Evolutionary conservation across 1,139 yeast species (phyloP).

Genomic region (Kodamaea fungicola): DNA sequence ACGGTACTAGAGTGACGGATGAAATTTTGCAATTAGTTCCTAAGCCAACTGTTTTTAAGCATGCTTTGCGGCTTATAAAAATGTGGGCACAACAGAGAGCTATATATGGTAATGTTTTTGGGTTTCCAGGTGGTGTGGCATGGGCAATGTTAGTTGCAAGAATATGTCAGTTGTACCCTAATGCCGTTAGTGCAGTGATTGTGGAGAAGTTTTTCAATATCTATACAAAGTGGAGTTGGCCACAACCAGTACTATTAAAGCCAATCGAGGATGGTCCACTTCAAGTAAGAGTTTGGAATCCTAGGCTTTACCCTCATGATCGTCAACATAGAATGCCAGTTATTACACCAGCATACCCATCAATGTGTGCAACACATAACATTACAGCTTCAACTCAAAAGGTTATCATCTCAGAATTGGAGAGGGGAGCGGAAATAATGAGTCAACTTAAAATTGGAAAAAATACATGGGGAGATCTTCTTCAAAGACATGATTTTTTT

Average conservation of each 20-base stretch:
- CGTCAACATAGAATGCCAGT: slow-evolving; percentile 95
- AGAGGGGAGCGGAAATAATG: slow-evolving; percentile 70
- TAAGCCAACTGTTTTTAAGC: slow-evolving; percentile 87
- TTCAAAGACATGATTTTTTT: slow-evolving; percentile 79
- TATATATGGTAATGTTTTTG: slow-evolving; percentile 88
- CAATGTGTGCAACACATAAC: slow-evolving; percentile 99
- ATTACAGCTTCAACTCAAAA: slow-evolving; percentile 84
- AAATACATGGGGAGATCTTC: slow-evolving; percentile 70
- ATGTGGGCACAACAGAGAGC: slow-evolving; percentile 97
- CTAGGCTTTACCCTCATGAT: slow-evolving; percentile 82
- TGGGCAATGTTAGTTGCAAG: slow-evolving; percentile 99
- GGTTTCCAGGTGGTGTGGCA: slow-evolving; percentile 99
- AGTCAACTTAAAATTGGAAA: slow-evolving; percentile 64
- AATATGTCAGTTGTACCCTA: slow-evolving; percentile 93
- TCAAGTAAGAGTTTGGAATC: slow-evolving; percentile 97
- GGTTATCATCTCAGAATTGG: slow-evolving; percentile 70
- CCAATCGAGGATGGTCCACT: slow-evolving; percentile 96
- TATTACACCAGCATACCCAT: slow-evolving; percentile 98
- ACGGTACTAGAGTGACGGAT: slow-evolving; percentile 97
- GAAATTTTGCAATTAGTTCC: slow-evolving; percentile 88
- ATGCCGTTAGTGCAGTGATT: slow-evolving; percentile 89
- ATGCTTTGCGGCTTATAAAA: slow-evolving; percentile 87
- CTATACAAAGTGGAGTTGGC: slow-evolving; percentile 93
- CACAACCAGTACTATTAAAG: slow-evolving; percentile 91
- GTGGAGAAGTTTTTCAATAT: slow-evolving; percentile 86